Evolutionary conservation across 1,284 basidiomycete genomes (phyloP).

Genomic region (Cutaneotrichosporon sp.): DNA sequence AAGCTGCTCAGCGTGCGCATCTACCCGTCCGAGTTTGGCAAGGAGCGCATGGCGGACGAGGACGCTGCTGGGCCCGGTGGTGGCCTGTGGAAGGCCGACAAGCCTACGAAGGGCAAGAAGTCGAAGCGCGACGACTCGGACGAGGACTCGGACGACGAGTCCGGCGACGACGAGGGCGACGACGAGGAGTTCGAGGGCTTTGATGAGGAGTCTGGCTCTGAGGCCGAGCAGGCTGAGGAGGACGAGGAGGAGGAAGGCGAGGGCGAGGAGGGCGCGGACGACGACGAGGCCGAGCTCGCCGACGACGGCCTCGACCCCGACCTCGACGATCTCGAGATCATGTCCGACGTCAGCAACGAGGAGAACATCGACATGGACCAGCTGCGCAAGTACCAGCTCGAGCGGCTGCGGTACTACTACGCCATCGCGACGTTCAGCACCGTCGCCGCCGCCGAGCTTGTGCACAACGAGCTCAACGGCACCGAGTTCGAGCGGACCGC

Average conservation of each 20-base stretch:
- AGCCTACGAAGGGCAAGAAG: slow-evolving; percentile 11
- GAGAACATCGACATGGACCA: slow-evolving; percentile 80
- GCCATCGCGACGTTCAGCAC: slow-evolving; percentile 90
- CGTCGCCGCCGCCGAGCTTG: slow-evolving; percentile 72
- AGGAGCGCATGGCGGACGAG: slow-evolving; percentile 80
- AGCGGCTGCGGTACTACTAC: slow-evolving; percentile 95
- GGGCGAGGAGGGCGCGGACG: slow-evolving; percentile 57
- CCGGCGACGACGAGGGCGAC: slow-evolving; percentile 19
- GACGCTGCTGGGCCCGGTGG: slow-evolving; percentile 86
- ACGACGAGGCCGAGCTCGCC: slow-evolving; percentile 15
- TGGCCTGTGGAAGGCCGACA: slow-evolving; percentile 66
- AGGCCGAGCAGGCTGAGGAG: slow-evolving; percentile 28
- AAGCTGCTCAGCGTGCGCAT: slow-evolving; percentile 74
- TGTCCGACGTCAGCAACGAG: slow-evolving; percentile 42
- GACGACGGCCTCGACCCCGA: slow-evolving; percentile 27
- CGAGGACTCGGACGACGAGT: slow-evolving; percentile 24
- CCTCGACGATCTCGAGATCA: slow-evolving; percentile 40
- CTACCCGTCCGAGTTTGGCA: slow-evolving; percentile 93
- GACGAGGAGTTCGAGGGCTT: slow-evolving; percentile 22
- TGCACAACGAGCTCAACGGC: slow-evolving; percentile 85
- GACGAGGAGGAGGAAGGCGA: slow-evolving; percentile 52
- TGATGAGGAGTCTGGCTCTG: slow-evolving; percentile 22
- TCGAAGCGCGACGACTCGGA: slow-evolving; percentile 17
- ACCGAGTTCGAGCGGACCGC: slow-evolving; percentile 97
- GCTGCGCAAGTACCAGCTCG: slow-evolving; percentile 88